phyloP scores from a whole-genome alignment of 768 basidiomycete species.

The Auricularia heimuer region DNA sequence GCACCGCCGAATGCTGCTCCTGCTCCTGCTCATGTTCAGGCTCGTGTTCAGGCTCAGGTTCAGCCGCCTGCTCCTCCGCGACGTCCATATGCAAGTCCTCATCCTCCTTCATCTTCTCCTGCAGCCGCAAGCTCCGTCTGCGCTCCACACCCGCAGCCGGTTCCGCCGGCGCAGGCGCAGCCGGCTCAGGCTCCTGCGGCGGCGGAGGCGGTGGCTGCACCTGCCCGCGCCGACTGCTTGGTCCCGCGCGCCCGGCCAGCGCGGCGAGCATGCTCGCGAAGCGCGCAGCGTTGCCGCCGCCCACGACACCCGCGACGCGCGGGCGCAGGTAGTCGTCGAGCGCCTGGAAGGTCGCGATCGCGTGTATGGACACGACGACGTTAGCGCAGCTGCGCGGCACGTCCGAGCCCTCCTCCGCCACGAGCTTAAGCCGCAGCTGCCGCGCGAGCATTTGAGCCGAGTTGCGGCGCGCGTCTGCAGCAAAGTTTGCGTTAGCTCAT shows the following conservation, averaged over 20 bases:
- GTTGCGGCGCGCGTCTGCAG: conserved; percentile 75
- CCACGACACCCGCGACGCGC: conserved; percentile 58
- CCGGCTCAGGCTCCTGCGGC: conserved; percentile 9
- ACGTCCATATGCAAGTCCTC: not conserved
- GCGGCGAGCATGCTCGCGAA: conserved; percentile 89
- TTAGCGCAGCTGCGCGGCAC: conserved; percentile 70
- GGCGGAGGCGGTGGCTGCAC: not conserved
- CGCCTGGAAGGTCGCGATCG: conserved; percentile 96
- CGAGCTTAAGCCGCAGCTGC: conserved; percentile 78
- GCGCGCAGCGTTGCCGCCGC: conserved; percentile 35
- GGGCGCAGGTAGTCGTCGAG: conserved; percentile 94
- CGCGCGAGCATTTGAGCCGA: conserved; percentile 88
- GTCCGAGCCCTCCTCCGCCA: conserved; percentile 84
- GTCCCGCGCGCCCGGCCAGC: conserved; percentile 47
- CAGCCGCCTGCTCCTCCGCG: conserved; percentile 9
- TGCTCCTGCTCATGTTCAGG: conserved; percentile 10
- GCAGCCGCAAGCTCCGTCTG: conserved; percentile 71
- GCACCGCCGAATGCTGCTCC: conserved; percentile 5
- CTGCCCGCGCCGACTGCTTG: too few species aligned
- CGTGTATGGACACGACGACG: conserved; percentile 94
- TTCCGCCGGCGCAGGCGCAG: conserved; percentile 19
- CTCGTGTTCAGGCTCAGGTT: conserved; percentile 4
- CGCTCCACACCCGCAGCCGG: conserved; percentile 32
- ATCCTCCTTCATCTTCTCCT: not conserved
- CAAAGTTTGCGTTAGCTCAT: not conserved